phyloP scores from a whole-genome alignment of 768 basidiomycete species.

The Russula ochroleuca region DNA sequence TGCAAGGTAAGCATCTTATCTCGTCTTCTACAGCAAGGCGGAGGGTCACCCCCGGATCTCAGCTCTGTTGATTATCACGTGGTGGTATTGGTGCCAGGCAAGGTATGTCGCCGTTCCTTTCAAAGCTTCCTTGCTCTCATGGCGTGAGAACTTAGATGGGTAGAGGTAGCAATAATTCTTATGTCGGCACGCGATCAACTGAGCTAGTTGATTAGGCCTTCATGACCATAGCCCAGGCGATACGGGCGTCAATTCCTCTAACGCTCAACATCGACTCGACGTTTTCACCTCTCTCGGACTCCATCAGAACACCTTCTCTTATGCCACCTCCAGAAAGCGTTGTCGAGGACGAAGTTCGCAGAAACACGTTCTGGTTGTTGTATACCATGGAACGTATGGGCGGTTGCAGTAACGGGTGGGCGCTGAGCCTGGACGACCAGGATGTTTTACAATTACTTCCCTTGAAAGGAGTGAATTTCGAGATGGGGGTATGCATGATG shows the following conservation, averaged over 20 bases:
- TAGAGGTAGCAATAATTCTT: conserved; percentile 46
- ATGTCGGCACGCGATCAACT: background rate
- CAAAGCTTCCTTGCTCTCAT: background rate
- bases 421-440: conserved; percentile 64
- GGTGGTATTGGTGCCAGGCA: conserved; percentile 74
- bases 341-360: conserved; percentile 64
- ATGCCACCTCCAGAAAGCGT: conserved; percentile 55
- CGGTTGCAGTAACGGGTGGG: conserved; percentile 67
- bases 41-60: background rate
- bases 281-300: conserved; percentile 61
- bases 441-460: conserved; percentile 71
- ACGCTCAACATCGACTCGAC: conserved; percentile 66
- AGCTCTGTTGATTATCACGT: conserved; percentile 62
- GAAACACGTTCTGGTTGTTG: conserved; percentile 71
- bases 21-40: background rate
- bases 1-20: conserved; percentile 19
- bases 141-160: conserved; percentile 48
- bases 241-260: conserved; percentile 59
- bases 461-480: conserved; percentile 54
- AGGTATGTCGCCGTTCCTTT: conserved; percentile 41
- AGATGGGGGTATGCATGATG: conserved; percentile 49
- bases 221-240: conserved; percentile 49
- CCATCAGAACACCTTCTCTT: conserved; percentile 53
- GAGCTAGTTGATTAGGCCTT: conserved; percentile 46
- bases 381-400: conserved; percentile 66